phyloP scores from a whole-genome alignment of 768 basidiomycete genomes.

The Neoboletus magnificus region DNA sequence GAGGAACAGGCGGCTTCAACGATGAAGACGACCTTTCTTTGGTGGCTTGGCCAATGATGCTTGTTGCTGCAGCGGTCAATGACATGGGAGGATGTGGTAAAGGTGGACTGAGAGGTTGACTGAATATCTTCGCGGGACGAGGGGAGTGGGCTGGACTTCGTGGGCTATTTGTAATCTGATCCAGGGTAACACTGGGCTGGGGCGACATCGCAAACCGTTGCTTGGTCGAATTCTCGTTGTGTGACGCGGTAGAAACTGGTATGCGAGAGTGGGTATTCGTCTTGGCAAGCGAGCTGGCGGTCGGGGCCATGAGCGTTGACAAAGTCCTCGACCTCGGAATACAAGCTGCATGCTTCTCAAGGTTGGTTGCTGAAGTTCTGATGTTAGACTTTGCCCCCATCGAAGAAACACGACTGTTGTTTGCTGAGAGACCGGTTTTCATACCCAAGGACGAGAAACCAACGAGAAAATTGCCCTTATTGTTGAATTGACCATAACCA shows the following conservation, averaged over 20 bases:
- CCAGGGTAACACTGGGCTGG: slow-evolving; percentile 23
- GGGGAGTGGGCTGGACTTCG: slow-evolving; percentile 9
- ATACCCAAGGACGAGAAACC: slow-evolving; percentile 41
- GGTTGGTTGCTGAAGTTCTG: slow-evolving; percentile 1
- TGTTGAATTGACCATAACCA: slow-evolving; percentile 15
- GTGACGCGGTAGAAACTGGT: slow-evolving; percentile 17
- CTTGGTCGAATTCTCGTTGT: slow-evolving; percentile 18
- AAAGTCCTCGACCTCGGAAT: slow-evolving; percentile 30
- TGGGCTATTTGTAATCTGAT: slow-evolving; percentile 35
- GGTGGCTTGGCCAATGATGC: slow-evolving; percentile 16
- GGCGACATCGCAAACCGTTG: slow-evolving; percentile 11
- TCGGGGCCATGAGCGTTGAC: slow-evolving; percentile 66
- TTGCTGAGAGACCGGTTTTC: slow-evolving; percentile 27
- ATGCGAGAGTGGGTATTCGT: slow-evolving; percentile 27
- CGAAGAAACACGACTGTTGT: slow-evolving; percentile 24
- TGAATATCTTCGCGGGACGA: slow-evolving; percentile 45
- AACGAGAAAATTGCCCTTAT: slow-evolving; percentile 13
- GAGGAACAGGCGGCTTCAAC: slow-evolving; percentile 17
- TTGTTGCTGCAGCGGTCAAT: slow-evolving; percentile 30
- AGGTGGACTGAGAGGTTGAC: slow-evolving; percentile 44
- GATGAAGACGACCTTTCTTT: not conserved
- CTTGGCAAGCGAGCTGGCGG: slow-evolving; percentile 75
- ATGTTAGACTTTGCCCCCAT: slow-evolving; percentile 28
- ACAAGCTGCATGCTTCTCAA: slow-evolving; percentile 4
- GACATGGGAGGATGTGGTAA: slow-evolving; percentile 24